These are phyloP conservation scores for Haplosporangium sp. DNA, from an alignment of 371 early-diverging fungal genomes.

Conservation along the genomic window DNA sequence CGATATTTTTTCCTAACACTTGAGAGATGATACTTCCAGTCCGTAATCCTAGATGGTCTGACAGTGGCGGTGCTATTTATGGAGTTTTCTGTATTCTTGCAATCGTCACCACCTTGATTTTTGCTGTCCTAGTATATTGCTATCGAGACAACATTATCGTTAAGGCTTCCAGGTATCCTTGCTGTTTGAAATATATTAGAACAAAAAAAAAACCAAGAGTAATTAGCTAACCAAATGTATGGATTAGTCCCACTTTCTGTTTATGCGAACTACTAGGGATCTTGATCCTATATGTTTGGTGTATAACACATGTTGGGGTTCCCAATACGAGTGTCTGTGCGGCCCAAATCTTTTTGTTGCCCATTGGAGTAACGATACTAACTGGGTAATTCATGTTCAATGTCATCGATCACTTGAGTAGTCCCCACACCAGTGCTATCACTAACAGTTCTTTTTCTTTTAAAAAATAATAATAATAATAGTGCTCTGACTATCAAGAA, in stretches of 20 bases:
- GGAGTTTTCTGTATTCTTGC: slow-evolving; percentile 4
- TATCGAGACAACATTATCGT: slow-evolving; percentile 28
- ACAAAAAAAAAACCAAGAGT: too few species aligned
- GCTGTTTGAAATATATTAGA: neutral
- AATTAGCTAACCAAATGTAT: too few species aligned
- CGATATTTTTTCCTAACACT: neutral
- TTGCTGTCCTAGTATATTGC: slow-evolving; percentile 9
- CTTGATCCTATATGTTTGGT: slow-evolving; percentile 23
- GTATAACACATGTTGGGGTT: slow-evolving; percentile 19
- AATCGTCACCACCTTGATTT: slow-evolving; percentile 6
- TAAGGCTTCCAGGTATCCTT: slow-evolving; percentile 23
- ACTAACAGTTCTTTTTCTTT: too few species aligned
- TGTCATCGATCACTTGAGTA: neutral
- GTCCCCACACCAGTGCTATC: too few species aligned
- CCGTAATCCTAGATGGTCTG: slow-evolving; percentile 23
- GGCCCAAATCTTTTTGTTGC: slow-evolving; percentile 4
- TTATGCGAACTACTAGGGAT: slow-evolving; percentile 32
- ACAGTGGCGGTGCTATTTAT: slow-evolving; percentile 6
- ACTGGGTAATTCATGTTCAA: slow-evolving; percentile 16
- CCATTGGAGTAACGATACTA: slow-evolving; percentile 19
- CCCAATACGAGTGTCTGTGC: slow-evolving; percentile 8
- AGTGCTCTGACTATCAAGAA: slow-evolving; percentile 37
- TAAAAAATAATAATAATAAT: neutral
- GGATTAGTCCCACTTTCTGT: slow-evolving; percentile 30
- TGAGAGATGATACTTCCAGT: slow-evolving; percentile 5